Base-by-base conservation (phyloP, 371 early-diverging fungal genomes). In the Apophysomyces sp. region DNA sequence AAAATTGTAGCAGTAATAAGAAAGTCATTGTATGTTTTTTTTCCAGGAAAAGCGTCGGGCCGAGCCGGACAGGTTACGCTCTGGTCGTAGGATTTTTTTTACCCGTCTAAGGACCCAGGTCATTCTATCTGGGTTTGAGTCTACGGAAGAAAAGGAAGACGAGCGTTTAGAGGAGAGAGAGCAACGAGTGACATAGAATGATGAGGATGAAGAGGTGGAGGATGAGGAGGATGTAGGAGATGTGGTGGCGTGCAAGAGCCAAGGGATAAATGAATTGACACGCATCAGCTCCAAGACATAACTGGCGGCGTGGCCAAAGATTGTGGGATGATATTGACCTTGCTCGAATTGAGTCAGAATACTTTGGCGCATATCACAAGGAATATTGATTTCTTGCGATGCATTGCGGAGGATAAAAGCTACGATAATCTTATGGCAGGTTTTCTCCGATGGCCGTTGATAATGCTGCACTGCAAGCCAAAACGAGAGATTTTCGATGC, bases 371-470 rank as follows among this genome's bases (percentile, higher is more conserved):
- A 74, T 56, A 40, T 78, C 78, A 31, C 65, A 71, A 2, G 71
- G 78, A 51, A 78, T 74, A 31, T 78, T 78, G 53, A 78, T 72
- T 58, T 78, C 78, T 61, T 74, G 75, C 7, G 72, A 62, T n/a
- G 78, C 68, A 57, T 78, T 71, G 36, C 58, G 63, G 8, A 71
- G 41, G 4, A 78, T 67, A 39, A 68, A 74, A 0, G 61, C 55
- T 27, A 57, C 54, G 0, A 78, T 44, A 2, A 78, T 78, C 26
- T 56, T 49, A 15, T 72, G 55, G 40, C 74, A 78, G 39, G 67
- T 65, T 11, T 56, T 53, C 29, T 66, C 65, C 16, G 74, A 52
- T 0, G 57, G 55, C 21, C 54, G 53, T 44, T 61, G 55, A 30
- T 76, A 76, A 13, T 63, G 64, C 1, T 41, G 58, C n/a, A 72